A percentile compares a stretch with the other conserved stretches of the same genome.
Conservation (phyloP, 2,329 filamentous ascomycete genomes). For the Hypomyces rosellus region DNA sequence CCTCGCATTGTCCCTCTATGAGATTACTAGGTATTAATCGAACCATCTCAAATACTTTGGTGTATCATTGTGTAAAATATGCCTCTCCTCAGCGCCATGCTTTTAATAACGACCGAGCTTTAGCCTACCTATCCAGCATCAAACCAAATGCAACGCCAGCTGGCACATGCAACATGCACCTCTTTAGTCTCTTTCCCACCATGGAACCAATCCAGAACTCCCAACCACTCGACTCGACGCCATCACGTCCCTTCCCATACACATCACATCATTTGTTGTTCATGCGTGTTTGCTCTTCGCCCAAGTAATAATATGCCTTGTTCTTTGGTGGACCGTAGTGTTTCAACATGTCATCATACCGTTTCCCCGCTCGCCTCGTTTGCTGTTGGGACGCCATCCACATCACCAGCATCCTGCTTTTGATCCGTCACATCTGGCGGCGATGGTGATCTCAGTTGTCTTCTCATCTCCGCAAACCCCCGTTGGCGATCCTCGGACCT, state of each 20-base stretch:
- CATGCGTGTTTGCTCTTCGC: slow-evolving; percentile 5
- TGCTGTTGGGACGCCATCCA: background rate
- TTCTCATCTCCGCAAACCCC: background rate
- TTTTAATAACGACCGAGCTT: background rate
- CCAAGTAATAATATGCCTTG: slow-evolving; percentile 6
- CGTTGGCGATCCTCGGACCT: slow-evolving; percentile 18
- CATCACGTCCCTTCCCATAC: slow-evolving; percentile 4
- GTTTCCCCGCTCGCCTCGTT: slow-evolving; percentile 5
- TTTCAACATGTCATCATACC: background rate
- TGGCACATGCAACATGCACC: slow-evolving; percentile 4
- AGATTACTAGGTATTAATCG: background rate
- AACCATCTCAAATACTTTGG: slow-evolving; percentile 1
- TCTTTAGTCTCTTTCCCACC: slow-evolving; percentile 1
- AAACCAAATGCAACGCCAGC: slow-evolving; percentile 8
- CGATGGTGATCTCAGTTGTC: slow-evolving; percentile 4
- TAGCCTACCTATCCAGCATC: slow-evolving; percentile 8
- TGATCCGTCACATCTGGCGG: background rate
- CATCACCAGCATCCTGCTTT: slow-evolving; percentile 5
- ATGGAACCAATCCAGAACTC: slow-evolving; percentile 1
- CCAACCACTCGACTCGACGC: slow-evolving; percentile 2
- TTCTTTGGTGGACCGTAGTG: background rate
- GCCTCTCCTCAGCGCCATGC: slow-evolving; percentile 4
- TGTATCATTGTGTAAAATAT: background rate
- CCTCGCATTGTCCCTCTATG: slow-evolving; percentile 11
- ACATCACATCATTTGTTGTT: background rate